Evolutionary conservation across 805 yeast genomes (phyloP).

Genomic region (Millerozyma acaciae): DNA sequence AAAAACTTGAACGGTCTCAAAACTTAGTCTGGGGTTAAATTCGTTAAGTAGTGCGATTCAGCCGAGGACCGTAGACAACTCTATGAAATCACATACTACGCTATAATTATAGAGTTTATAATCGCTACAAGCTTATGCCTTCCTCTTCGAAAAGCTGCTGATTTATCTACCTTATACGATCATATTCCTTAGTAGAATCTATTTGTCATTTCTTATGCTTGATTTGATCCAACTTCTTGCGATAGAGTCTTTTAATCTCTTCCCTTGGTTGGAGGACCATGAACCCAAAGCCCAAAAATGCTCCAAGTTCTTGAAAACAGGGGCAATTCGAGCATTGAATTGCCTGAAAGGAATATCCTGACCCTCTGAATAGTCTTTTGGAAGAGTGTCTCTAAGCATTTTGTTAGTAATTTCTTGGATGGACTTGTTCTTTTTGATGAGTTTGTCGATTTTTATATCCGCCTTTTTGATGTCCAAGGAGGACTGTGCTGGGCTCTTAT

Average conservation of each 20-base stretch:
- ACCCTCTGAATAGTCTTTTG: slow-evolving; percentile 21
- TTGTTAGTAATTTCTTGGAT: slow-evolving; percentile 8
- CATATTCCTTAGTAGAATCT: no score
- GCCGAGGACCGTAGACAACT: no score
- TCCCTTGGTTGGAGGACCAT: slow-evolving; percentile 49
- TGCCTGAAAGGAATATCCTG: slow-evolving; percentile 18
- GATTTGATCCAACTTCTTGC: slow-evolving; percentile 53
- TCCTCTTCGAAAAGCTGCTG: no score
- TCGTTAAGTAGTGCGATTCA: no score
- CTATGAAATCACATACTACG: no score
- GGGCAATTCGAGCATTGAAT: slow-evolving; percentile 22
- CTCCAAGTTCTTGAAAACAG: slow-evolving; percentile 19
- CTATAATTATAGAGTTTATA: no score
- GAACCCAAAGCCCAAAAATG: slow-evolving; percentile 70
- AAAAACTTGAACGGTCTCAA: no score
- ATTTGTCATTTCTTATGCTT: slow-evolving; percentile 14
- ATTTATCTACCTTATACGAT: no score
- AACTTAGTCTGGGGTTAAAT: no score
- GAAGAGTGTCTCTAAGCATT: slow-evolving; percentile 12
- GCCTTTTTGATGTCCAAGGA: not conserved
- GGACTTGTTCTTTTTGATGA: slow-evolving; percentile 8
- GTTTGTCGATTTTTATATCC: slow-evolving; percentile 8
- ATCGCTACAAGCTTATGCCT: no score
- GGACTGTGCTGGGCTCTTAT: not conserved
- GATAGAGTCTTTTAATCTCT: slow-evolving; percentile 47